Conservation (phyloP, 495 filamentous ascomycete genomes). For the Penicillium coffeae region DNA sequence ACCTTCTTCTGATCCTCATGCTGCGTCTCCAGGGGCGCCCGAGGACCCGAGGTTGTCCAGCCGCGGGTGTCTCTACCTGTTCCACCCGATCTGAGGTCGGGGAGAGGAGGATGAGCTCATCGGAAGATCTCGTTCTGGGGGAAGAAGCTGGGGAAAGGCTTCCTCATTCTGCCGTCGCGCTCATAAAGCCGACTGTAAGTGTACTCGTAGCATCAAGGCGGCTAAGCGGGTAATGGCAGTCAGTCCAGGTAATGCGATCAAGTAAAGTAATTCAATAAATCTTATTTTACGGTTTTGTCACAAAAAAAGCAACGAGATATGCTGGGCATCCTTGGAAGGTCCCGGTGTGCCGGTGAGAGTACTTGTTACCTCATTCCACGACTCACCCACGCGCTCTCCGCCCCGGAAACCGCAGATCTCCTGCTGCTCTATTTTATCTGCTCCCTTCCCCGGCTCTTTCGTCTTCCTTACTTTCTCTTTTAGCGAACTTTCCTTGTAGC, state of each 20-base stretch:
- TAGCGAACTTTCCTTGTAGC: not conserved
- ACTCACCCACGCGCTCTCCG: conserved; percentile 18
- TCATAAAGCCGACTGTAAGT: not conserved
- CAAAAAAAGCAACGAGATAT: not conserved
- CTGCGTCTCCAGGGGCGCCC: conserved; percentile 1
- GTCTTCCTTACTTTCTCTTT: not conserved
- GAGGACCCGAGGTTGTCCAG: conserved; percentile 24
- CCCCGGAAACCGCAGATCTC: conserved; percentile 15
- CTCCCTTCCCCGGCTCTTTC: conserved; percentile 11
- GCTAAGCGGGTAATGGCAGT: no score
- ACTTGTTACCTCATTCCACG: conserved; percentile 26
- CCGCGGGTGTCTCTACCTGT: conserved; percentile 12
- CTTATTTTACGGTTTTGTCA: not conserved
- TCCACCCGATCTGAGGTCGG: conserved; percentile 16
- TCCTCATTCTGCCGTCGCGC: no score
- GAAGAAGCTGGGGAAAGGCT: not conserved
- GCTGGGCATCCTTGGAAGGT: not conserved
- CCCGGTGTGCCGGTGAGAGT: conserved; percentile 26
- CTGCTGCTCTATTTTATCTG: conserved; percentile 4
- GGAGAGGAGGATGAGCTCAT: conserved; percentile 16
- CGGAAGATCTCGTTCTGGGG: conserved; percentile 8
- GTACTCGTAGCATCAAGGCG: not conserved
- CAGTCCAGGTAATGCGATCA: no score
- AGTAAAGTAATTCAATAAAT: no score
- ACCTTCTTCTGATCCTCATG: not conserved